Evolutionary conservation across 495 filamentous ascomycete species (phyloP).

Genomic region (Opeltia flavorubescens): DNA sequence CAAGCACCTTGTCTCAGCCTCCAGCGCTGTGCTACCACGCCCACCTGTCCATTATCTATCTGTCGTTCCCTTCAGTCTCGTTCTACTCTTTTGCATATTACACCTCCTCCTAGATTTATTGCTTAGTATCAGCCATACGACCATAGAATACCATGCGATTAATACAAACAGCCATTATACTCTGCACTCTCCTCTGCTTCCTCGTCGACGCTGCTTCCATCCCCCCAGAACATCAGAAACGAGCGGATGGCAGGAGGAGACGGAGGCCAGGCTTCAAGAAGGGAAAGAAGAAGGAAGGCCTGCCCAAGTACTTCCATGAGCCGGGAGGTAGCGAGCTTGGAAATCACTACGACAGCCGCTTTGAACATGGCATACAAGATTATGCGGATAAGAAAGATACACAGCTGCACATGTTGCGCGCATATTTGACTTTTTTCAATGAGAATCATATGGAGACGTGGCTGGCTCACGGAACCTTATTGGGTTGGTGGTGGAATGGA

Average conservation of each 20-base stretch:
- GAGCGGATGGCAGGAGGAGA: not conserved
- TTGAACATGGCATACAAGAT: constrained; percentile 42
- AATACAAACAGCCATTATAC: constrained; percentile 2
- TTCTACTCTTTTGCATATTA: too few species aligned
- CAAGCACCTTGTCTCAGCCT: too few species aligned
- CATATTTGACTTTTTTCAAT: constrained; percentile 55
- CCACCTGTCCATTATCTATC: too few species aligned
- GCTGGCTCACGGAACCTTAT: constrained; percentile 75
- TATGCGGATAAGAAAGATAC: constrained; percentile 50
- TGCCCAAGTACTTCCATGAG: constrained; percentile 38
- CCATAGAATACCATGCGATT: constrained; percentile 4
- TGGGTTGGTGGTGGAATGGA: constrained; percentile 90
- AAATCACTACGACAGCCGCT: constrained; percentile 61
- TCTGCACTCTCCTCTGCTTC: constrained; percentile 5
- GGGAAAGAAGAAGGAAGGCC: constrained; percentile 7
- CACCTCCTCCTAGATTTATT: not conserved
- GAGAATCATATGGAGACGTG: constrained; percentile 60
- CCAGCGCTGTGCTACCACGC: too few species aligned
- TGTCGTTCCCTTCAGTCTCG: too few species aligned
- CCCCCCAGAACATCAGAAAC: constrained; percentile 4
- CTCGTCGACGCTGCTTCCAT: constrained; percentile 10
- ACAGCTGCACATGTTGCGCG: constrained; percentile 53
- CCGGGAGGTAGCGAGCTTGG: constrained; percentile 41
- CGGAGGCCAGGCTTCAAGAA: not conserved
- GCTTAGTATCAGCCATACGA: not conserved